Base-by-base conservation (phyloP, 176 grass and related monocot genomes). In the Eremochloa ophiuroides region DNA sequence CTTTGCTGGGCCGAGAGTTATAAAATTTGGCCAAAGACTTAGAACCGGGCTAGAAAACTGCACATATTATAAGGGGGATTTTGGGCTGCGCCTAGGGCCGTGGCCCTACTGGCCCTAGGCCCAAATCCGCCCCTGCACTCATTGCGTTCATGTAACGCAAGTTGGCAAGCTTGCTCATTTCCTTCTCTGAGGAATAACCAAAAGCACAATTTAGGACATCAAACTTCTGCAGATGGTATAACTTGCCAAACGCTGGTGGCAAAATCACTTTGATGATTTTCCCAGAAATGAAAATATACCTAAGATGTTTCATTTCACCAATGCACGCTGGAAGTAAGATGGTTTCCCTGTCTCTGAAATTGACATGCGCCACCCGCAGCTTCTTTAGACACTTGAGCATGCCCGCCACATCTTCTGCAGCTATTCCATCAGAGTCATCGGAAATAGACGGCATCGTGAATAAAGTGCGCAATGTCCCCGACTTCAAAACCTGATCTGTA, bases 161-260 rank as follows among this genome's bases (percentile, higher is more conserved):
- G 30, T 46, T 85, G 62, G 22, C 53, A 22, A 75, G 83, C 13
- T 68, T 78, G 1, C 7, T 18, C 7, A 58, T 22, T 44, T 70
- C 5, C 8, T 66, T 28, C 0, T n/a, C 12, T 6, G 2, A 16
- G 17, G 7, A 35, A 63, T 8, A 48, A 74, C 34, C 0, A 2
- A 74, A 1, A 13, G 2, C 2, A 48, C 11, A 10, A 17, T 10
- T 12, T 37, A 37, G 35, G 1, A 16, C 74, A 42, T 7, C 2
- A 30, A 76, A 10, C 11, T 64, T 31, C 71, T 83, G 76, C 5
- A 91, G 55, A 46, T 85, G 74, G 66, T 85, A 88, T 23, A 91
- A 85, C 14, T 10, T 31, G 16, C n/a, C 16, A 58, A 91, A 31
- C 46, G 0, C 1, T 0, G 2, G 39, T 23, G 62, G 74, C 3